Evolutionary conservation across 73 alveolate genomes (phyloP).

Genomic region (Paramecium biaurelia): DNA sequence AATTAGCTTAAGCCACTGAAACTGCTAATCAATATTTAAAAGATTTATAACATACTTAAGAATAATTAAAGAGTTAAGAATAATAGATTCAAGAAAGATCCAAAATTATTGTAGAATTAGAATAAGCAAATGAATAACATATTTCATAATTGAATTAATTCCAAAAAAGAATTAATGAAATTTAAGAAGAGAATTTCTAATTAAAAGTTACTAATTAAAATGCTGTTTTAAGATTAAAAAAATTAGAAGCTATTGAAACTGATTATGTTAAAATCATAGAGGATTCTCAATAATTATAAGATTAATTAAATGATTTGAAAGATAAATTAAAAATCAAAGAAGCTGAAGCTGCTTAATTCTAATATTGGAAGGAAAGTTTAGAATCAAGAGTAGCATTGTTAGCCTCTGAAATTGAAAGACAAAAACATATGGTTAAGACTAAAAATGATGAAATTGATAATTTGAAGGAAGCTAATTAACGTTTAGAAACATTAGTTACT

Average conservation of each 20-base stretch:
- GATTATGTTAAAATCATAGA: constrained; percentile 5
- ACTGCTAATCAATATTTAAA: neutral
- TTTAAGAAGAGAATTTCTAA: neutral
- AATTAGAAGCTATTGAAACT: constrained; percentile 5
- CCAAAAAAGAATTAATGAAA: neutral
- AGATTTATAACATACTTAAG: neutral
- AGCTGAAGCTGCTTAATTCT: constrained; percentile 3
- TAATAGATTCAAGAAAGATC: neutral
- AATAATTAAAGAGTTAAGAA: neutral
- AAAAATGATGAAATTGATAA: constrained; percentile 36
- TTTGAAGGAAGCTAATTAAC: neutral
- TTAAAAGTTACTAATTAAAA: constrained; percentile 5
- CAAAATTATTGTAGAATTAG: neutral
- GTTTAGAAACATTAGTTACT: neutral
- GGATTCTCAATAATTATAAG: neutral
- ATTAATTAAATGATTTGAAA: neutral
- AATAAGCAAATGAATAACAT: neutral
- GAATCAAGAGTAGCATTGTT: constrained; percentile 50
- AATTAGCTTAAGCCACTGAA: constrained; percentile 7
- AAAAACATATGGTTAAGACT: constrained; percentile 5
- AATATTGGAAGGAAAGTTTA: neutral
- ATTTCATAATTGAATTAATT: neutral
- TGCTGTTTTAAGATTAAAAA: neutral
- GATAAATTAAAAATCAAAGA: neutral
- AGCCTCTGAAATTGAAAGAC: constrained; percentile 45